These are phyloP conservation scores for Cryptococcus jaspeensis DNA, from an alignment of 1,284 basidiomycete genomes.

Conservation along the genomic window DNA sequence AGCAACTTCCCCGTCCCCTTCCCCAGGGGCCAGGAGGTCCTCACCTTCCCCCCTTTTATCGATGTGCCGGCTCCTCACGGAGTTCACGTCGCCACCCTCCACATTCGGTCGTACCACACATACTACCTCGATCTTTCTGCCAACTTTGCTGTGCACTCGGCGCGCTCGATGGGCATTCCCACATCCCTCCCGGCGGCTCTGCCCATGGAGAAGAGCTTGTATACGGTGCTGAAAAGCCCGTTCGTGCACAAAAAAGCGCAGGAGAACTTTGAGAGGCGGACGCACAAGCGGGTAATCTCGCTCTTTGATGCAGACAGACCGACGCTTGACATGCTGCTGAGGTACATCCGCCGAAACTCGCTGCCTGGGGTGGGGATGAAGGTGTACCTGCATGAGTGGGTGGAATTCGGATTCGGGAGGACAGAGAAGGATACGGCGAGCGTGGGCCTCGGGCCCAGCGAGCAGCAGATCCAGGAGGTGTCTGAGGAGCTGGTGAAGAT, in stretches of 20 bases:
- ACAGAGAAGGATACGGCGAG: conserved; percentile 18
- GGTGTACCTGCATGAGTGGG: conserved; percentile 72
- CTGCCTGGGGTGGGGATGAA: conserved; percentile 85
- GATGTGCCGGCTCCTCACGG: conserved; percentile 57
- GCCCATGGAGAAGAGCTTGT: conserved; percentile 74
- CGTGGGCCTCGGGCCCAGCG: conserved; percentile 1
- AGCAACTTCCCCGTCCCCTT: conserved; percentile 10
- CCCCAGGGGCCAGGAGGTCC: conserved; percentile 12
- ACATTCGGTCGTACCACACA: conserved; percentile 74
- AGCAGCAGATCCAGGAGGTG: conserved; percentile 22
- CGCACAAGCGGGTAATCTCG: conserved; percentile 82
- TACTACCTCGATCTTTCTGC: conserved; percentile 71
- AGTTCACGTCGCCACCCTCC: conserved; percentile 78
- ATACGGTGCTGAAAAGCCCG: conserved; percentile 83
- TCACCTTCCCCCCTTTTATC: conserved; percentile 20
- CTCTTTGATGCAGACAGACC: conserved; percentile 83
- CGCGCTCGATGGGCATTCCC: conserved; percentile 79
- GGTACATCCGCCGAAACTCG: conserved; percentile 74
- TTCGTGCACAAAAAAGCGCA: conserved; percentile 94
- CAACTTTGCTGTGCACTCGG: conserved; percentile 81
- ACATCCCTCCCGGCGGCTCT: conserved; percentile 66
- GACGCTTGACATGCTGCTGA: conserved; percentile 77
- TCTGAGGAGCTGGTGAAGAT: conserved; percentile 27
- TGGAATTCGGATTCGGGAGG: conserved; percentile 65
- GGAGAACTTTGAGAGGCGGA: conserved; percentile 88